phyloP scores from a whole-genome alignment of 305 asterid species.

The Lippia alba region DNA sequence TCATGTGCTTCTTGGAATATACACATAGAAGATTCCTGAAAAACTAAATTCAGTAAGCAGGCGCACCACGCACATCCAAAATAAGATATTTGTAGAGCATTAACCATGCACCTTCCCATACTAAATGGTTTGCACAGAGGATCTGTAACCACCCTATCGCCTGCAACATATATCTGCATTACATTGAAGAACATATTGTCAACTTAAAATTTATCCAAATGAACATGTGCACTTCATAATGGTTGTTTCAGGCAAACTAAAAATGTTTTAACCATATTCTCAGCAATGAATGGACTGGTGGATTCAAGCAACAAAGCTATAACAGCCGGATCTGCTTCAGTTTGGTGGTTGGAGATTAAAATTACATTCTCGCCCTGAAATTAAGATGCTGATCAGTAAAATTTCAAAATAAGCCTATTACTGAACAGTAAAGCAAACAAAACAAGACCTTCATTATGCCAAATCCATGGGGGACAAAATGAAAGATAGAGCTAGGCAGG shows the following conservation, averaged over 20 bases:
- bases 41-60: conserved; percentile 33
- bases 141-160: conserved; percentile 95
- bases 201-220: conserved; percentile 28
- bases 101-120: conserved; percentile 83
- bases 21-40: conserved; percentile 93
- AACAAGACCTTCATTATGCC: conserved; percentile 28
- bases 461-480: conserved; percentile 18
- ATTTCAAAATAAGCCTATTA: conserved; percentile 21
- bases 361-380: conserved; percentile 91
- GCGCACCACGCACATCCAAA: conserved; percentile 27
- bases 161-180: conserved; percentile 88
- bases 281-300: conserved; percentile 70
- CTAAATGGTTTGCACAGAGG: conserved; percentile 99
- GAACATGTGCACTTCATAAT: conserved; percentile 15
- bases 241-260: conserved; percentile 30
- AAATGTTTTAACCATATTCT: conserved; percentile 59
- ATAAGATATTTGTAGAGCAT: conserved; percentile 20
- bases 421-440: conserved; percentile 28
- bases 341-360: conserved; percentile 94
- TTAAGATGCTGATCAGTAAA: conserved; percentile 34
- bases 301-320: conserved; percentile 84
- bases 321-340: conserved; percentile 98
- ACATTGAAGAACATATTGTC: conserved; percentile 37
- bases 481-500: conserved; percentile 24
- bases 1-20: conserved; percentile 91